These are phyloP conservation scores for Ophiostoma ulmi DNA, from an alignment of 2,329 filamentous ascomycete genomes.

Conservation along the genomic window DNA sequence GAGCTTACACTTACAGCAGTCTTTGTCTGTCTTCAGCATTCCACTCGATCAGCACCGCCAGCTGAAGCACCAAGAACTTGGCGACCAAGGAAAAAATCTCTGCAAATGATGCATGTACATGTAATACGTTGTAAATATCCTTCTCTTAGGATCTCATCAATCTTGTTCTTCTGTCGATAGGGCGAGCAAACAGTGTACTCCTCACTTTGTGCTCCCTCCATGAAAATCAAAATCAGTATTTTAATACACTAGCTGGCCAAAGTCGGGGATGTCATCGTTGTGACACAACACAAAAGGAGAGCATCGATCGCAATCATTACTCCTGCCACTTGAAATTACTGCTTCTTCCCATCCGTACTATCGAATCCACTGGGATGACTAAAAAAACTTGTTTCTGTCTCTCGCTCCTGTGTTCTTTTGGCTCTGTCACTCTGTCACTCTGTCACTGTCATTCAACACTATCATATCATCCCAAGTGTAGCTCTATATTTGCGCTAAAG, in stretches of 20 bases:
- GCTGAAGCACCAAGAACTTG: neutral
- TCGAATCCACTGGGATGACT: neutral
- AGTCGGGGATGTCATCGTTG: neutral
- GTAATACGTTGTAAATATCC: neutral
- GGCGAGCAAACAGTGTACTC: neutral
- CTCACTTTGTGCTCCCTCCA: neutral
- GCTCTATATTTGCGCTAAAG: neutral
- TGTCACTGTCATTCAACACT: too few relatives aligned
- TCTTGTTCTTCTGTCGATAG: neutral
- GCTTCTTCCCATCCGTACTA: neutral
- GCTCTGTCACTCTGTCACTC: too few relatives aligned
- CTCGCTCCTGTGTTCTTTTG: neutral
- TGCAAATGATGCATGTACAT: neutral
- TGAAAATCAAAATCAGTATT: neutral
- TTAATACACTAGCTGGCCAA: neutral
- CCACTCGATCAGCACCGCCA: neutral
- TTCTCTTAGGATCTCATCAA: neutral
- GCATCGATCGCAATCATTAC: neutral
- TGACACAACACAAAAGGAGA: neutral
- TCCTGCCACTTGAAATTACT: neutral
- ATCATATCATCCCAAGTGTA: neutral
- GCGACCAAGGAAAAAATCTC: neutral
- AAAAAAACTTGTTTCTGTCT: neutral
- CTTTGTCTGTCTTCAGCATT: neutral
- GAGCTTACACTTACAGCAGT: neutral